A percentile compares a stretch with the other conserved stretches of the same genome.
Conservation (phyloP, 371 early-diverging fungal genomes). For the Saksenaea vasiformis region DNA sequence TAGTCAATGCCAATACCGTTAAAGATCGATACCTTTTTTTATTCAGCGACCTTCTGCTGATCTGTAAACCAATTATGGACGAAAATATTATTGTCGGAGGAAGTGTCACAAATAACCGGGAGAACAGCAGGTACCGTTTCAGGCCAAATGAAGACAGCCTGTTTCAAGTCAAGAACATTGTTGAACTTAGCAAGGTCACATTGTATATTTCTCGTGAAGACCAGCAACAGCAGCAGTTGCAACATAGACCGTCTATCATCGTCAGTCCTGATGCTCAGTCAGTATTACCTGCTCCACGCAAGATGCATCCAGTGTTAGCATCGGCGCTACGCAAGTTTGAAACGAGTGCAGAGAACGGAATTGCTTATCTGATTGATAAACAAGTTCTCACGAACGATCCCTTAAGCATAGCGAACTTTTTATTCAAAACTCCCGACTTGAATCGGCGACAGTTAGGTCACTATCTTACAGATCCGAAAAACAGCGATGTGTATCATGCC, state of each 20-base stretch:
- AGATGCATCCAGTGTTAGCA: conserved; percentile 62
- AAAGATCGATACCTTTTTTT: conserved; percentile 81
- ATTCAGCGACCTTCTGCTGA: conserved; percentile 78
- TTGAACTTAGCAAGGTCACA: conserved; percentile 56
- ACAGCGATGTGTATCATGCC: conserved; percentile 66
- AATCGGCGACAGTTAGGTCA: conserved; percentile 76
- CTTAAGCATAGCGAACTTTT: conserved; percentile 77
- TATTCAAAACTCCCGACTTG: conserved; percentile 81
- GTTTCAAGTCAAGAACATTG: conserved; percentile 66
- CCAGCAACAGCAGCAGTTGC: conserved; percentile 23
- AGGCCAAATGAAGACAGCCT: conserved; percentile 54
- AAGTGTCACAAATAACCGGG: conserved; percentile 16
- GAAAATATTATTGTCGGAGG: conserved; percentile 45
- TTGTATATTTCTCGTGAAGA: conserved; percentile 57
- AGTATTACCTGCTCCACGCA: conserved; percentile 39
- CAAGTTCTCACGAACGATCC: conserved; percentile 69
- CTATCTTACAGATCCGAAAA: conserved; percentile 49
- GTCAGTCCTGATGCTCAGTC: conserved; percentile 13
- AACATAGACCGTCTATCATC: conserved; percentile 14
- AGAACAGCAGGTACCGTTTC: conserved; percentile 28
- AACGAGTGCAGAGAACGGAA: conserved; percentile 66
- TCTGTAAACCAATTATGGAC: conserved; percentile 65
- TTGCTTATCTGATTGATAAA: conserved; percentile 73
- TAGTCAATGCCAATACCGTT: conserved; percentile 69
- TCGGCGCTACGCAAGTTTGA: conserved; percentile 72